Conservation (phyloP, 2,329 filamentous ascomycete genomes). For the Juglanconis oblonga region DNA sequence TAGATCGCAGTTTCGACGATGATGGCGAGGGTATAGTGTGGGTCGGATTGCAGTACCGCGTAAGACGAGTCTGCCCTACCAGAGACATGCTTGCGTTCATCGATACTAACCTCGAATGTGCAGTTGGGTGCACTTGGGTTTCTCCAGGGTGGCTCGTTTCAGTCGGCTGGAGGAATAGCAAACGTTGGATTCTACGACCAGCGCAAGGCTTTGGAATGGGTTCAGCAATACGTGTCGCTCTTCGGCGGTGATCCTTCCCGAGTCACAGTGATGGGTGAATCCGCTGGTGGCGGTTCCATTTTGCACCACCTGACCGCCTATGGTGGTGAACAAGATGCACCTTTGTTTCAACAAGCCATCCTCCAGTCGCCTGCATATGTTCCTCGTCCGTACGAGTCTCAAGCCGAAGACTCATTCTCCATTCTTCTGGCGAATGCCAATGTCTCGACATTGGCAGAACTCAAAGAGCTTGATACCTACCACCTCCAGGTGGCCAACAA, state of each 20-base stretch:
- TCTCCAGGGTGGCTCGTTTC: conserved; percentile 33
- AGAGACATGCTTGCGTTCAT: accelerated
- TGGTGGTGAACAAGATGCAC: conserved; percentile 4
- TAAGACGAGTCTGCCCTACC: neutral
- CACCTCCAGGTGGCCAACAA: conserved; percentile 12
- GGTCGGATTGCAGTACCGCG: conserved; percentile 36
- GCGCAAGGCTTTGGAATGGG: conserved; percentile 42
- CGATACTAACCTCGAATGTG: neutral
- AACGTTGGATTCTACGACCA: conserved; percentile 39
- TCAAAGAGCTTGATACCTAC: neutral
- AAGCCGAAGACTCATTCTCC: conserved; percentile 7
- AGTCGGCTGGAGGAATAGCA: conserved; percentile 30
- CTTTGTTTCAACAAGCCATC: conserved; percentile 11
- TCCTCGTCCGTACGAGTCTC: neutral
- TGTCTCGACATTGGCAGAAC: conserved; percentile 1
- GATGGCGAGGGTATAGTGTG: conserved; percentile 32
- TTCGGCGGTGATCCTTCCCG: conserved; percentile 41
- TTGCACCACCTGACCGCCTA: conserved; percentile 11
- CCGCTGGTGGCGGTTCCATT: conserved; percentile 34
- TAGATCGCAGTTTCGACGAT: conserved; percentile 21
- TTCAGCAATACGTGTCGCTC: conserved; percentile 39
- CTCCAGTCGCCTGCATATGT: conserved; percentile 11
- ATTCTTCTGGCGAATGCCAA: conserved; percentile 1
- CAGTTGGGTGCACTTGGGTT: conserved; percentile 35
- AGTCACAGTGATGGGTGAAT: conserved; percentile 45